Conservation (phyloP, 148 eudicot species). For the Beta vulgaris region DNA sequence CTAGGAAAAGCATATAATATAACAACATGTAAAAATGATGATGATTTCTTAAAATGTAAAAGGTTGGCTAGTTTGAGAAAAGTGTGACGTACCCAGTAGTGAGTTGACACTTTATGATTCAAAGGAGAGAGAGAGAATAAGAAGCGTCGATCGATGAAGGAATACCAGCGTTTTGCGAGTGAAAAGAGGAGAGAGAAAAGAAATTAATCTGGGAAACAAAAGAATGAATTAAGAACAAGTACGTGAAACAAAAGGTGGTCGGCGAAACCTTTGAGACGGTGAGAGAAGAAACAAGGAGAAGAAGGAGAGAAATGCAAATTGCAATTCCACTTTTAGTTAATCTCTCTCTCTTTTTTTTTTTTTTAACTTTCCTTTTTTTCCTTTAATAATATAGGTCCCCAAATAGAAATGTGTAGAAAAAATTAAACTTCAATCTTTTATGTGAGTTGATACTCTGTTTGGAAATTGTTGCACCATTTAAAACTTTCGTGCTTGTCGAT, state of each 20-base stretch:
- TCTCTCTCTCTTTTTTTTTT: neutral
- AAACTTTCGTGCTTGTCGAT: too few species aligned
- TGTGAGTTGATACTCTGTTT: too few species aligned
- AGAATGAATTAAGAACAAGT: neutral
- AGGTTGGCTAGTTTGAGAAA: neutral
- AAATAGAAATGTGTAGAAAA: too few species aligned
- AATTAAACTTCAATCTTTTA: too few species aligned
- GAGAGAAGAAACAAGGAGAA: slow-evolving; percentile 10
- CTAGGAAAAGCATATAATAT: slow-evolving; percentile 2
- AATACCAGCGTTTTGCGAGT: neutral
- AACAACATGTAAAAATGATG: neutral
- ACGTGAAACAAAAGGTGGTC: slow-evolving; percentile 17
- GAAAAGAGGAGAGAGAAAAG: slow-evolving; percentile 4
- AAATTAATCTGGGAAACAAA: neutral
- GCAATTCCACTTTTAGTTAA: neutral
- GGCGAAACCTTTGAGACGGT: slow-evolving; percentile 15
- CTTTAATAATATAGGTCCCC: too few species aligned
- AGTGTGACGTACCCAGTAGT: slow-evolving; percentile 29
- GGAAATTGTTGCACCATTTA: too few species aligned
- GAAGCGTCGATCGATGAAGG: slow-evolving; percentile 8
- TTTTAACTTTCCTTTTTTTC: too few species aligned
- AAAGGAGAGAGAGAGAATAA: neutral
- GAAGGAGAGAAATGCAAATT: neutral
- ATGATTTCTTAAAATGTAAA: neutral
- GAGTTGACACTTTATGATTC: slow-evolving; percentile 19